These are phyloP conservation scores for Kuraishia cidri DNA, from an alignment of 805 yeast species.

Conservation along the genomic window DNA sequence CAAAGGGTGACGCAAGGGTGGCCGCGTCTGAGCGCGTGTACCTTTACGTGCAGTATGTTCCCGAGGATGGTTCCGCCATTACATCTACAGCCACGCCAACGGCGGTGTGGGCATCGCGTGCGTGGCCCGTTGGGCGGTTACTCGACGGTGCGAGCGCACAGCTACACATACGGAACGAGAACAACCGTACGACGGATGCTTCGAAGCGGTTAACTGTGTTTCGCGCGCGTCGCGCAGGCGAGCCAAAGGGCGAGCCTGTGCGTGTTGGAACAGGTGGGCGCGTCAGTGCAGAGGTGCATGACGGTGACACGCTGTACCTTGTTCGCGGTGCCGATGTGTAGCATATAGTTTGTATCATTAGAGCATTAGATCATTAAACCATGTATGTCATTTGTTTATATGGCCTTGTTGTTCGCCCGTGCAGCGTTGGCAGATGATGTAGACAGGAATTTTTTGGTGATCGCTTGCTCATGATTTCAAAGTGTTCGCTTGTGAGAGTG, in stretches of 20 bases:
- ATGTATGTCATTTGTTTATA: no score
- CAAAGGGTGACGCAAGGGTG: conserved; percentile 44
- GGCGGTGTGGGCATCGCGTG: conserved; percentile 37
- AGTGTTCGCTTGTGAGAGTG: background rate
- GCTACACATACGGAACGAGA: conserved; percentile 37
- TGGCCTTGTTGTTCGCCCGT: no score
- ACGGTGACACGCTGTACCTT: conserved; percentile 42
- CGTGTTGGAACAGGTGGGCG: conserved; percentile 27
- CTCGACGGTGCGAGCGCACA: conserved; percentile 42
- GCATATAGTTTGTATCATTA: no score
- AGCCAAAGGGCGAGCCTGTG: conserved; percentile 17
- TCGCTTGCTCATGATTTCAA: no score
- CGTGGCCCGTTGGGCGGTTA: conserved; percentile 54
- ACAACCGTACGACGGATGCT: conserved; percentile 33
- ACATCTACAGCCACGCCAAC: conserved; percentile 8
- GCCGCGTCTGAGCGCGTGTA: conserved; percentile 35
- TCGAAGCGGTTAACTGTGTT: conserved; percentile 39
- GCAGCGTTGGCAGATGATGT: no score
- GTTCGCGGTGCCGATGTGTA: conserved; percentile 53
- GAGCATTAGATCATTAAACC: no score
- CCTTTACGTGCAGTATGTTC: conserved; percentile 34
- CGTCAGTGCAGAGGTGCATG: conserved; percentile 28
- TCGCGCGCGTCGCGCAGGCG: conserved; percentile 17
- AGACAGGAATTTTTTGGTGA: no score
- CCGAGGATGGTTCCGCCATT: conserved; percentile 12